These are phyloP conservation scores for Eucalyptus pumila DNA, from an alignment of 345 rosid species.

Conservation along the genomic window DNA sequence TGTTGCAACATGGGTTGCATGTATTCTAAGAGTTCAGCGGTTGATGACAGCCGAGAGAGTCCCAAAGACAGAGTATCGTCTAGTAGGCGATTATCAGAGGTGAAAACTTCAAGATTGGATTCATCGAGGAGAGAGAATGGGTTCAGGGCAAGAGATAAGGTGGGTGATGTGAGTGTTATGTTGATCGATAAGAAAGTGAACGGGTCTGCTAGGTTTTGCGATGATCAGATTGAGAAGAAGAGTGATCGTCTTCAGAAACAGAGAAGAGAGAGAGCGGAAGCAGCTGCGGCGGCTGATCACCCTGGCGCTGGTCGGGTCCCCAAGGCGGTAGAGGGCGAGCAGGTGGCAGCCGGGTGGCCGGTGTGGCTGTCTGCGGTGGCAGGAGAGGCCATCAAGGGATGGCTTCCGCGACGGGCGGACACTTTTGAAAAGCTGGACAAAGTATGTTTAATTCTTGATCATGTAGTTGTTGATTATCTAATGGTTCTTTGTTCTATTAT, in stretches of 20 bases:
- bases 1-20: conserved; percentile 62
- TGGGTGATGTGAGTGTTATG: conserved; percentile 38
- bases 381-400: conserved; percentile 76
- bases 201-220: conserved; percentile 35
- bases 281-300: conserved; percentile 1
- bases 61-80: conserved; percentile 30
- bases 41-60: conserved; percentile 20
- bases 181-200: conserved; percentile 40
- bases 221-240: conserved; percentile 34
- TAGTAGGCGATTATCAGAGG: conserved; percentile 37
- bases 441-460: conserved; percentile 21
- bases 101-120: conserved; percentile 42
- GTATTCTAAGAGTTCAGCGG: conserved; percentile 41
- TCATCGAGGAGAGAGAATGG: conserved; percentile 57
- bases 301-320: conserved; percentile 24
- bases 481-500: background rate
- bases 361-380: conserved; percentile 76
- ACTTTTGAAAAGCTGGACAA: conserved; percentile 73
- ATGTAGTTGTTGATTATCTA: background rate
- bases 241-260: conserved; percentile 11
- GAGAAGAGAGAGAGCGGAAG: conserved; percentile 15
- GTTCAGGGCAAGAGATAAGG: conserved; percentile 16
- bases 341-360: conserved; percentile 85
- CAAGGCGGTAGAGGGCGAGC: conserved; percentile 42
- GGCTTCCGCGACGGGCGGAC: conserved; percentile 61